phyloP scores from a whole-genome alignment of 305 asterid genomes.

The Andrographis paniculata region DNA sequence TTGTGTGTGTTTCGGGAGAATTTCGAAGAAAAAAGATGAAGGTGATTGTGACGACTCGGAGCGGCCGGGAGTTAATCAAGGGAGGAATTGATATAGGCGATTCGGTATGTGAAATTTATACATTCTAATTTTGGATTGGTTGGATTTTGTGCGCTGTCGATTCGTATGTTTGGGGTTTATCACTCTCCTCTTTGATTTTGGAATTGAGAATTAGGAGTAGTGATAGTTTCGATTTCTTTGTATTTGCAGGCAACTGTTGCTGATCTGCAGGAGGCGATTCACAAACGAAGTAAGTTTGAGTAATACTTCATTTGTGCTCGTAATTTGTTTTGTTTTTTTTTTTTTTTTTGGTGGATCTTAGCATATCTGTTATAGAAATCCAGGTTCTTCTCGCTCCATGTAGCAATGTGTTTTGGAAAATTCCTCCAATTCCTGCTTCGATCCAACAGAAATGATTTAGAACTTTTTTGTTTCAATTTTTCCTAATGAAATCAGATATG shows the following conservation, averaged over 20 bases:
- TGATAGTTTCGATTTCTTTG: slow-evolving; percentile 15
- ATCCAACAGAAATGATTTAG: too few relatives aligned
- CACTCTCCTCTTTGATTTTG: too few relatives aligned
- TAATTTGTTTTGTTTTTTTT: background rate
- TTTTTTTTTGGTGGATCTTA: background rate
- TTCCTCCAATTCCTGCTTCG: too few relatives aligned
- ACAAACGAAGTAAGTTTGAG: slow-evolving; percentile 56
- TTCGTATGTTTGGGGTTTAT: slow-evolving; percentile 10
- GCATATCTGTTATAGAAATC: too few relatives aligned
- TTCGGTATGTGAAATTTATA: slow-evolving; percentile 40
- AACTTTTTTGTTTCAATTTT: too few relatives aligned
- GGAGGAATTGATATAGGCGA: slow-evolving; percentile 74
- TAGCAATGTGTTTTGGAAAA: too few relatives aligned
- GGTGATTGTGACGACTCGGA: slow-evolving; percentile 66
- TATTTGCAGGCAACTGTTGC: slow-evolving; percentile 71
- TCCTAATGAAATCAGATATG: too few relatives aligned
- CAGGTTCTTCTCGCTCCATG: too few relatives aligned
- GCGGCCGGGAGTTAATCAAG: slow-evolving; percentile 81
- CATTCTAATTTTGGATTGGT: slow-evolving; percentile 9
- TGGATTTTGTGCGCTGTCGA: slow-evolving; percentile 1
- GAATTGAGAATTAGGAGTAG: slow-evolving; percentile 1
- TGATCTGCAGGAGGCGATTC: slow-evolving; percentile 90
- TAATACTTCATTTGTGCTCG: slow-evolving; percentile 5
- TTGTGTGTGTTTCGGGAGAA: too few relatives aligned
- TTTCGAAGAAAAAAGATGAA: slow-evolving; percentile 47